These are phyloP conservation scores for Fusarium sulawesiense DNA, from an alignment of 2,329 filamentous ascomycete genomes.

Conservation along the genomic window DNA sequence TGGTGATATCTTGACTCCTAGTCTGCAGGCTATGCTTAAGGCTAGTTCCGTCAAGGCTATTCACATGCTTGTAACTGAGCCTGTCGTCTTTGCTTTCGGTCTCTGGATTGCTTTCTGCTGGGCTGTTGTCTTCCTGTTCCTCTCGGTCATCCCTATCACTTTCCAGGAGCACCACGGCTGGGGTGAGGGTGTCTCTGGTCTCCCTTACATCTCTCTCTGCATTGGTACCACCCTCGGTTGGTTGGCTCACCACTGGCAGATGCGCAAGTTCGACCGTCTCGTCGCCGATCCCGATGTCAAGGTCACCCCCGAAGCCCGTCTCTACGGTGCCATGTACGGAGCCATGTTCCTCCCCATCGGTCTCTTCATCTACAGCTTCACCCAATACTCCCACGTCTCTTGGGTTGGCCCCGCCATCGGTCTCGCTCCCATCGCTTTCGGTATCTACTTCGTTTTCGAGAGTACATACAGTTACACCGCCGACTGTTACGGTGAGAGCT, in stretches of 20 bases:
- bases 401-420: slow-evolving; percentile 36
- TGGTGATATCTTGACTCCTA: slow-evolving; percentile 37
- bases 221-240: slow-evolving; percentile 38
- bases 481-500: slow-evolving; percentile 39
- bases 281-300: slow-evolving; percentile 32
- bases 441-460: slow-evolving; percentile 40
- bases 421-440: slow-evolving; percentile 38
- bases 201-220: slow-evolving; percentile 37
- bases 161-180: slow-evolving; percentile 38
- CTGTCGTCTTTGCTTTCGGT: slow-evolving; percentile 42
- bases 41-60: slow-evolving; percentile 41
- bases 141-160: slow-evolving; percentile 39
- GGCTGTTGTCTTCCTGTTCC: slow-evolving; percentile 42
- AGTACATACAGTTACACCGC: slow-evolving; percentile 41
- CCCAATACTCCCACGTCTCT: slow-evolving; percentile 32
- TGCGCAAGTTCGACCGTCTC: slow-evolving; percentile 40
- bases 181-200: slow-evolving; percentile 33
- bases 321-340: slow-evolving; percentile 40
- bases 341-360: slow-evolving; percentile 39
- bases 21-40: slow-evolving; percentile 39
- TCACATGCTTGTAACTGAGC: slow-evolving; percentile 41
- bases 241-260: slow-evolving; percentile 37
- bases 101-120: slow-evolving; percentile 44
- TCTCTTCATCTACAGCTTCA: slow-evolving; percentile 41
- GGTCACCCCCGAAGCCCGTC: slow-evolving; percentile 38